Conservation (phyloP, 495 filamentous ascomycete species). For the Xanthoparmelia taractica region DNA sequence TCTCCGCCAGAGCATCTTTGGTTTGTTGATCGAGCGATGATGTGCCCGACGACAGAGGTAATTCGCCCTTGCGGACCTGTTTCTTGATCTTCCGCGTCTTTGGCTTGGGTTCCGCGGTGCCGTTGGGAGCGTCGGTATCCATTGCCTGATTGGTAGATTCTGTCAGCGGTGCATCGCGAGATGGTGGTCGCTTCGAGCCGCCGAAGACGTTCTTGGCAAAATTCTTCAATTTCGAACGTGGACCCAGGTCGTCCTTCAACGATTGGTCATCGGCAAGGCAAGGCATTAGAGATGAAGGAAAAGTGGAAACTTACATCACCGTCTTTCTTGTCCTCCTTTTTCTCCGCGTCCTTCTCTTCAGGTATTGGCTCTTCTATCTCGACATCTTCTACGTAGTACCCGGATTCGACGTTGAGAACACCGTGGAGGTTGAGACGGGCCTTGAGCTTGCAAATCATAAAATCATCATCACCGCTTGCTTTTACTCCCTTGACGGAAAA, state of each 20-base stretch:
- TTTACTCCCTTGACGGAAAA: constrained; percentile 92
- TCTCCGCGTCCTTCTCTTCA: constrained; percentile 33
- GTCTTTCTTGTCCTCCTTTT: constrained; percentile 55
- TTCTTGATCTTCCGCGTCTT: constrained; percentile 99
- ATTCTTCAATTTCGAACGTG: constrained; percentile 23
- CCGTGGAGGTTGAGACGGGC: constrained; percentile 95
- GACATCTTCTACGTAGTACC: constrained; percentile 96
- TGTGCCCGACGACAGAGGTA: constrained; percentile 78
- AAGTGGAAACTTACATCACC: constrained; percentile 55
- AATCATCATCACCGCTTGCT: constrained; percentile 78
- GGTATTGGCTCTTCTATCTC: constrained; percentile 90
- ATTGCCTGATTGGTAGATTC: constrained; percentile 57
- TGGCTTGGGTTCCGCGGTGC: constrained; percentile 65
- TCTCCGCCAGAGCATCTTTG: constrained; percentile 64
- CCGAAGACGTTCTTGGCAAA: constrained; percentile 24
- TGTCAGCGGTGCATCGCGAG: constrained; percentile 27
- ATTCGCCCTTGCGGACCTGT: constrained; percentile 95
- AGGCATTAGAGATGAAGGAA: constrained; percentile 2
- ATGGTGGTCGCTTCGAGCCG: constrained; percentile 20
- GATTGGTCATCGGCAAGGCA: constrained; percentile 14
- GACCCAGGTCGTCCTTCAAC: constrained; percentile 14
- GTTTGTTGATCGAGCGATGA: constrained; percentile 60
- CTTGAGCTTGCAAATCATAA: constrained; percentile 99
- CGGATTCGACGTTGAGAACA: constrained; percentile 90
- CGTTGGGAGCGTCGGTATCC: constrained; percentile 68